Conservation (phyloP, 129 eudicot genomes). For the Logfia minima region DNA sequence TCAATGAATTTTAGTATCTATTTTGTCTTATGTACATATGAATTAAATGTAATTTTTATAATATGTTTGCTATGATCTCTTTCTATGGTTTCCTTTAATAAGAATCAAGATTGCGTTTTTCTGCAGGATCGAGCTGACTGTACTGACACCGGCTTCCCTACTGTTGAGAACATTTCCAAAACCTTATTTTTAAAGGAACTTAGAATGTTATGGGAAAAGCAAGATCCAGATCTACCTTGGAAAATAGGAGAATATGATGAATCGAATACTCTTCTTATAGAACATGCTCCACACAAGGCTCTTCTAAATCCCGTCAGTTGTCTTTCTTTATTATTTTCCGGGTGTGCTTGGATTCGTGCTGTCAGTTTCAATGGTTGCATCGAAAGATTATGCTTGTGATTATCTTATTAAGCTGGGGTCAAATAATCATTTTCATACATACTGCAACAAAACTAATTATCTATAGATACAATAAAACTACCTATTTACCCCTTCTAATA, state of each 20-base stretch:
- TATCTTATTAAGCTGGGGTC: neutral
- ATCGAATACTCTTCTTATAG: slow-evolving; percentile 60
- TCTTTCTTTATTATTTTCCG: neutral
- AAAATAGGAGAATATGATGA: slow-evolving; percentile 55
- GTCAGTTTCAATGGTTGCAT: neutral
- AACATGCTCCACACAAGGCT: slow-evolving; percentile 60
- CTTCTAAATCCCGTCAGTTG: slow-evolving; percentile 67
- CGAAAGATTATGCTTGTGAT: neutral
- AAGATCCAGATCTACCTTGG: slow-evolving; percentile 64
- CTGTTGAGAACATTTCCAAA: slow-evolving; percentile 46
- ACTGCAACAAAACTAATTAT: neutral
- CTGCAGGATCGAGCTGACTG: slow-evolving; percentile 60
- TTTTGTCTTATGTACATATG: neutral
- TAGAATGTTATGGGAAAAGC: slow-evolving; percentile 59
- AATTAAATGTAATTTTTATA: neutral
- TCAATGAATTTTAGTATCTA: neutral
- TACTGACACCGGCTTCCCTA: slow-evolving; percentile 49
- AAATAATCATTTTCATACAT: neutral
- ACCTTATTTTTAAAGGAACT: slow-evolving; percentile 57
- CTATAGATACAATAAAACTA: neutral
- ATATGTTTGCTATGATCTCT: neutral
- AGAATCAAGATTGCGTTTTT: neutral
- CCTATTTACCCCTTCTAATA: neutral
- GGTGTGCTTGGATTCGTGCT: neutral
- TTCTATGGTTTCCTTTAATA: neutral